Base-by-base conservation (phyloP, 176 grass and related monocot species). In the Sorghum bicolor region DNA sequence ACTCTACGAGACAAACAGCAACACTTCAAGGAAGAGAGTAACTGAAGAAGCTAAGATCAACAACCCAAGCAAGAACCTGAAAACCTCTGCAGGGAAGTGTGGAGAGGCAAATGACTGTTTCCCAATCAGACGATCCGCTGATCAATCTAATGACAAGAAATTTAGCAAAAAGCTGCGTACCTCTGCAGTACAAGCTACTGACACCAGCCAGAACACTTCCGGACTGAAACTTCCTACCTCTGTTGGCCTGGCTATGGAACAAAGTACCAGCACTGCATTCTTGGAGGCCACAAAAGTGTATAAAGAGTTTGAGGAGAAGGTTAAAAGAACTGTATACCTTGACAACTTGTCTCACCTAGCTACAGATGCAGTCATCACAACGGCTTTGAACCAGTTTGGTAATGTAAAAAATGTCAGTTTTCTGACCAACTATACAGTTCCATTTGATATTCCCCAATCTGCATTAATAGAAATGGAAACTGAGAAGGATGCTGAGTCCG, bases 401-500 rank as follows among this genome's bases (percentile, higher is more conserved):
- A 83, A n/a, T 29, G 88, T 97, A 0, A 76, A 52, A 45, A 79
- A 77, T 9, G 57, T 94, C 16, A 76, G 71, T 24, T 90, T 90
- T 82, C 45, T 94, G 72, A 77, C 75, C 14, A 92, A 94, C 84
- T 86, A 83, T 77, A 89, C 92, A 17, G 72, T 94, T 74, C 92
- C 90, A 15, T 90, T 73, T 67, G 30, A 80, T 47, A 92, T 97
- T 47, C 87, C 94, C 22, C 87, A 90, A 55, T 85, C 88, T 43
- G 94, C 88, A 22, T 72, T 97, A 22, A 77, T 97, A 22, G 88
- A 90, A 70, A 92, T 97, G 89, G 90, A 97, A 69, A 86, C 29
- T 37, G 80, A 87, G 52, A 90, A 92, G 53, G 75, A 92, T 61
- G 90, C 92, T 47, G 57, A 60, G 3, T 37, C 48, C 12, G 78